A percentile compares a stretch with the other conserved stretches of the same genome.
Evolutionary conservation across 257 asterid genomes (phyloP).

Genomic region (Salvia miltiorrhiza): DNA sequence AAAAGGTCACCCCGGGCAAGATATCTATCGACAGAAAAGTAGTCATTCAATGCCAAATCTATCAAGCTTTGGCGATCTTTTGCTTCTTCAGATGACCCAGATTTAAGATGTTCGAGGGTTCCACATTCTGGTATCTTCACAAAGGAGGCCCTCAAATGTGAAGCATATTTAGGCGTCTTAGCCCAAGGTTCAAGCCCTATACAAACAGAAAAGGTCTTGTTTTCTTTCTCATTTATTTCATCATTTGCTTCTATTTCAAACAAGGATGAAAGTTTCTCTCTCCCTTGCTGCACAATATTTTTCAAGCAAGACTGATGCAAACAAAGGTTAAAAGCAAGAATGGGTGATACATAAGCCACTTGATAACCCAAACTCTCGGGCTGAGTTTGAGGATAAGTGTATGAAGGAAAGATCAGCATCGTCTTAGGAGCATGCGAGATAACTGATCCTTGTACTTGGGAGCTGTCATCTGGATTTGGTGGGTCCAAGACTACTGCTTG

Average conservation of each 20-base stretch:
- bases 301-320: conserved; percentile 71
- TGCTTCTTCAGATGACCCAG: conserved; percentile 52
- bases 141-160: conserved; percentile 84
- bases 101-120: conserved; percentile 65
- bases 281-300: conserved; percentile 58
- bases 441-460: conserved; percentile 19
- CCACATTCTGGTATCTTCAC: conserved; percentile 92
- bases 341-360: conserved; percentile 80
- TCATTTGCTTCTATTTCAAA: conserved; percentile 42
- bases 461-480: conserved; percentile 36
- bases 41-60: conserved; percentile 65
- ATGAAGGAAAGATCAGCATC: conserved; percentile 57
- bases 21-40: conserved; percentile 79
- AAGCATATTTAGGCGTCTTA: conserved; percentile 71
- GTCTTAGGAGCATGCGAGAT: conserved; percentile 31
- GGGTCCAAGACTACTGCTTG: conserved; percentile 85
- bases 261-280: conserved; percentile 52
- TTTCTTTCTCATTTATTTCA: conserved; percentile 33
- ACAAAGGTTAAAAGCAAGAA: conserved; percentile 72
- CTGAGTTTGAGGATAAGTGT: conserved; percentile 38
- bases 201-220: conserved; percentile 30
- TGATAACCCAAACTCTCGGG: conserved; percentile 42
- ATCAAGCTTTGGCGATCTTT: conserved; percentile 83
- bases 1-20: conserved; percentile 80
- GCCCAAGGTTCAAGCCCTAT: conserved; percentile 57